A percentile compares a stretch with the other conserved stretches of the same genome.
Conservation (phyloP, 1,139 yeast species). For the Debaryomycetaceae sp. region DNA sequence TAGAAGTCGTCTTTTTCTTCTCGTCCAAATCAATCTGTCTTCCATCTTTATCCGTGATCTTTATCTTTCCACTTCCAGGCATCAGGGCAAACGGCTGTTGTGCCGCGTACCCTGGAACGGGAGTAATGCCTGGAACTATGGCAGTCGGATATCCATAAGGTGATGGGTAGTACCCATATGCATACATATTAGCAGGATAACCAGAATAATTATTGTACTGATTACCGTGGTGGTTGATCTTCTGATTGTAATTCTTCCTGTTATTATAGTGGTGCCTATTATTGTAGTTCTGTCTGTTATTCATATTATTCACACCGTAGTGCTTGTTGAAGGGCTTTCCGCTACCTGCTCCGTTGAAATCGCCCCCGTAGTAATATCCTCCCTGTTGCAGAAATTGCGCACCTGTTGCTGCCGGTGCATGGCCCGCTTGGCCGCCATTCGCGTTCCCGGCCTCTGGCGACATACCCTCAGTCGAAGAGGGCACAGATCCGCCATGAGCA, state of each 20-base stretch:
- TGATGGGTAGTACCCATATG: slow-evolving; percentile 20
- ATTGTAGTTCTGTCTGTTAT: slow-evolving; percentile 12
- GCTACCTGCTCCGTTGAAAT: slow-evolving; percentile 5
- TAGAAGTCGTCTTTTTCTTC: slow-evolving; percentile 26
- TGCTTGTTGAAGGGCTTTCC: slow-evolving; percentile 9
- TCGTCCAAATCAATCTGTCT: slow-evolving; percentile 45
- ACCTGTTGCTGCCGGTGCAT: neutral
- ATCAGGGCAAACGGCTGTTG: slow-evolving; percentile 11
- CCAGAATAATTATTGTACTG: slow-evolving; percentile 13
- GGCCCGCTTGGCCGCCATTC: neutral
- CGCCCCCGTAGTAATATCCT: slow-evolving; percentile 3
- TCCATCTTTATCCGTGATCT: slow-evolving; percentile 47
- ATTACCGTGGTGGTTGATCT: slow-evolving; percentile 14
- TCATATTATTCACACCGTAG: slow-evolving; percentile 4
- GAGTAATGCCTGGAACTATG: slow-evolving; percentile 13
- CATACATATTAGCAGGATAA: slow-evolving; percentile 15
- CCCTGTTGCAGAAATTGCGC: neutral
- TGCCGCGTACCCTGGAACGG: slow-evolving; percentile 10
- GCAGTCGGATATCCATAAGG: slow-evolving; percentile 12
- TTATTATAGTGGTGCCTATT: slow-evolving; percentile 12
- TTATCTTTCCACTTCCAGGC: slow-evolving; percentile 21
- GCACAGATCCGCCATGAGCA: neutral
- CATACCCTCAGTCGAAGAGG: neutral
- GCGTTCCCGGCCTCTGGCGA: neutral
- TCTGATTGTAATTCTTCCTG: slow-evolving; percentile 16